These are phyloP conservation scores for Paspalum vaginatum DNA, from an alignment of 176 grass and related monocot genomes.

Conservation along the genomic window DNA sequence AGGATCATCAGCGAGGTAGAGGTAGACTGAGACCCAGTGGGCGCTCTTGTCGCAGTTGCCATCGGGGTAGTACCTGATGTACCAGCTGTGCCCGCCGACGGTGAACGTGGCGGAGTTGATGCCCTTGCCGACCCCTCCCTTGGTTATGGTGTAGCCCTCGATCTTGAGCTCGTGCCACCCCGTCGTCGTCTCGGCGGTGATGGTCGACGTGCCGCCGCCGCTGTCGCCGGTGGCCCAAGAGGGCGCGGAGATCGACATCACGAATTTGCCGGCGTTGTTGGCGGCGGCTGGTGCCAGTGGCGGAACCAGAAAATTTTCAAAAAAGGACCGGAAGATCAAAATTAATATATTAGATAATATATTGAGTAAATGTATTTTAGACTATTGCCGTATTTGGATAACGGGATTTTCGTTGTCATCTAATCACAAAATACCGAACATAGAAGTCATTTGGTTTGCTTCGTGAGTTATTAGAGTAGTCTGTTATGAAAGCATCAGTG, in stretches of 20 bases:
- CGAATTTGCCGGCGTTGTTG: too few species aligned
- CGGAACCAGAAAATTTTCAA: too few species aligned
- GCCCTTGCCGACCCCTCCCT: not conserved
- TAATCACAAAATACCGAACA: too few species aligned
- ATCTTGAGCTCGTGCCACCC: constrained; percentile 30
- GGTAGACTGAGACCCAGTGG: constrained; percentile 17
- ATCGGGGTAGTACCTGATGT: not conserved
- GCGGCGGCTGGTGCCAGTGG: too few species aligned
- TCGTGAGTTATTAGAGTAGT: too few species aligned
- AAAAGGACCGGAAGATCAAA: too few species aligned
- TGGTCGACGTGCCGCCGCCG: not conserved
- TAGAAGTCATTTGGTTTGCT: too few species aligned
- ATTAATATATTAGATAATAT: too few species aligned
- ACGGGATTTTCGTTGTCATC: too few species aligned
- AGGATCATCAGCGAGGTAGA: not conserved
- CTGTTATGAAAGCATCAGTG: too few species aligned
- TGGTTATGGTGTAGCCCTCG: constrained; percentile 5
- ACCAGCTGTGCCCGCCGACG: not conserved
- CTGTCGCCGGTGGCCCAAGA: not conserved
- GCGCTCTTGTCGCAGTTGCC: not conserved
- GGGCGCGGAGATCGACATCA: not conserved
- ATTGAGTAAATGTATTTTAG: too few species aligned
- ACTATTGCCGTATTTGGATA: too few species aligned
- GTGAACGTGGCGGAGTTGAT: not conserved
- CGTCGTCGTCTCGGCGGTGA: not conserved